Evolutionary conservation across 768 basidiomycete species (phyloP).

Genomic region (Psilocybe subaeruginosa): DNA sequence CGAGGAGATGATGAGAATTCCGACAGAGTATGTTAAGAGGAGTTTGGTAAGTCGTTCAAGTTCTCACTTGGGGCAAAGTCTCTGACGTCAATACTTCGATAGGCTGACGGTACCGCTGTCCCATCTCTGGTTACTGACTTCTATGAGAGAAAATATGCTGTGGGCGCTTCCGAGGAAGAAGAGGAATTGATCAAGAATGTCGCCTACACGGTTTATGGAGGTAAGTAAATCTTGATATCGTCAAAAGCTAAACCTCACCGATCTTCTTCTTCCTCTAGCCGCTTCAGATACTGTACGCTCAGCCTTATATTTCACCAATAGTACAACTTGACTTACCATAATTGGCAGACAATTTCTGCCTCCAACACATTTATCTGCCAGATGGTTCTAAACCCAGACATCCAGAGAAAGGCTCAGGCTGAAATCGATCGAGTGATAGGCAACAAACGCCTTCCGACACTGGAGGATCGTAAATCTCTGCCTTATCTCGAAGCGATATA

Average conservation of each 20-base stretch:
- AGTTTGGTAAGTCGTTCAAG: conserved; percentile 2
- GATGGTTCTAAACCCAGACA: conserved; percentile 31
- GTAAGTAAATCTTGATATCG: not conserved
- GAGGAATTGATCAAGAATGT: conserved; percentile 10
- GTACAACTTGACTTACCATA: not conserved
- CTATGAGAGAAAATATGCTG: conserved; percentile 7
- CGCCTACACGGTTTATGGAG: conserved; percentile 17
- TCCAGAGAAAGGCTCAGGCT: conserved; percentile 34
- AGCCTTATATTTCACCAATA: not conserved
- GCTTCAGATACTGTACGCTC: conserved; percentile 19
- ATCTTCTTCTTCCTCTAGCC: not conserved
- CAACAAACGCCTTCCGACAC: conserved; percentile 28
- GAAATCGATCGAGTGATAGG: conserved; percentile 38
- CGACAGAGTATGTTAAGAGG: conserved; percentile 11
- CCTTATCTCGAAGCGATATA: conserved; percentile 30
- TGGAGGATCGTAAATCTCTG: conserved; percentile 26
- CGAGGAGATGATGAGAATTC: conserved; percentile 12
- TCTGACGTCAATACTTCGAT: not conserved
- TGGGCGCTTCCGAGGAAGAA: conserved; percentile 2
- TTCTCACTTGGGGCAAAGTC: not conserved
- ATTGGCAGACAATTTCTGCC: conserved; percentile 12
- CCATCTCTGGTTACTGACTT: conserved; percentile 17
- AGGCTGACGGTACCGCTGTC: conserved; percentile 10
- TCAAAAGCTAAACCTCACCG: too few relatives aligned
- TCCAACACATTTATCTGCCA: conserved; percentile 28